Percentiles rank a stretch among this genome's conserved stretches.
Evolutionary conservation across 495 filamentous ascomycete genomes (phyloP).

Genomic region (Geoglossum glabrum): DNA sequence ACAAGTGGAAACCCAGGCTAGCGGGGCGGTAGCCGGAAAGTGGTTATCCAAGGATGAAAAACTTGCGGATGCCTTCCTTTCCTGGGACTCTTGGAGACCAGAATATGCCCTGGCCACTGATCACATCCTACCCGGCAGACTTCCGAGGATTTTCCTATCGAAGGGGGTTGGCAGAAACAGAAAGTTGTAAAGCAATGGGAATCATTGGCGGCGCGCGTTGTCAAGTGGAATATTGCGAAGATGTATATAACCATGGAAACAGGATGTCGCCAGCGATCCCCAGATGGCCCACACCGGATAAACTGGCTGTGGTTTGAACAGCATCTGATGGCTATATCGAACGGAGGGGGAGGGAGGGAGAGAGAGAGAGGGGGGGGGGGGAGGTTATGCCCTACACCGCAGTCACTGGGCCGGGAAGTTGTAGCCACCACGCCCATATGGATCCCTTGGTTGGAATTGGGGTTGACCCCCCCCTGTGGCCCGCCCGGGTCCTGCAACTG

Average conservation of each 20-base stretch:
- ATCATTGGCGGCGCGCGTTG: background rate
- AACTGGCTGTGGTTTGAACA: background rate
- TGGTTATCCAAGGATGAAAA: background rate
- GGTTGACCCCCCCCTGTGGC: background rate
- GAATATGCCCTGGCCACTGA: background rate
- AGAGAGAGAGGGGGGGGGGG: too few species aligned
- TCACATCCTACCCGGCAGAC: background rate
- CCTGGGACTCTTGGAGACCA: background rate
- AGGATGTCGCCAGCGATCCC: background rate
- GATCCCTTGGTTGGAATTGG: background rate
- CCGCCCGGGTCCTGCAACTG: background rate
- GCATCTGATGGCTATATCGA: background rate
- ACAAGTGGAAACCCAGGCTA: background rate
- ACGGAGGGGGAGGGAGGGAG: too few species aligned
- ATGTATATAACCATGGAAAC: background rate
- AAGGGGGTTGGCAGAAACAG: background rate
- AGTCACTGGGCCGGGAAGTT: background rate
- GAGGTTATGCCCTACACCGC: background rate
- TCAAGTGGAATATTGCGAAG: background rate
- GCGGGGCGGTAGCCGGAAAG: background rate
- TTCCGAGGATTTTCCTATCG: background rate
- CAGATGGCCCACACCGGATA: background rate
- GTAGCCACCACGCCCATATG: conserved; percentile 1
- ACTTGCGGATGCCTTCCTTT: background rate
- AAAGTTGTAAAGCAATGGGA: conserved; percentile 1